Conservation (phyloP, 495 filamentous ascomycete species). For the Copromyces sp. region DNA sequence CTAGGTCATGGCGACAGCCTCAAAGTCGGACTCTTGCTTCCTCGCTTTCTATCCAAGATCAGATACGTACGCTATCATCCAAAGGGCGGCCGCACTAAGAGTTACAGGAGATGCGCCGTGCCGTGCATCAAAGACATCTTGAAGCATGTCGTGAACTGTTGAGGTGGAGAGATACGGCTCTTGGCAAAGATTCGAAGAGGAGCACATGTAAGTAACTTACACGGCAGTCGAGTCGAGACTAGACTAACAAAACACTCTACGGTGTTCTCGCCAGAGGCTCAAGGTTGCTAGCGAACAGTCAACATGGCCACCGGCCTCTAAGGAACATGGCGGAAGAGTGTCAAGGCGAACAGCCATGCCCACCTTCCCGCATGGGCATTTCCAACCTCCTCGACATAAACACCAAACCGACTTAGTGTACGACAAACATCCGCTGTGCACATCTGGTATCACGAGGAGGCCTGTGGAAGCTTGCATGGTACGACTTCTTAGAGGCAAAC, state of each 20-base stretch:
- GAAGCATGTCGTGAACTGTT: neutral
- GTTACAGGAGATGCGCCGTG: neutral
- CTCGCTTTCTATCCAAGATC: neutral
- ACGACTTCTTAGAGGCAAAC: neutral
- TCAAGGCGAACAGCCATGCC: neutral
- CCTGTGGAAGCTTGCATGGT: neutral
- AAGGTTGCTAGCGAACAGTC: neutral
- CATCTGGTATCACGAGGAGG: neutral
- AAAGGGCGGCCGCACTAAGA: neutral
- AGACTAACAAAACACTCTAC: neutral
- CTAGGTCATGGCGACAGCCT: neutral
- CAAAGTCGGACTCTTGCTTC: neutral
- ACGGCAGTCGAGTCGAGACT: neutral
- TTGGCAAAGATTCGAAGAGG: neutral
- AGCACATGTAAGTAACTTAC: neutral
- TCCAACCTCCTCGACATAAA: neutral
- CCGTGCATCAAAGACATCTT: neutral
- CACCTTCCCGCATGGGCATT: neutral
- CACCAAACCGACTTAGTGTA: neutral
- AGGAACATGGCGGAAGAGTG: neutral
- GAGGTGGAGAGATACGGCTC: neutral
- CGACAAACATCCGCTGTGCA: neutral
- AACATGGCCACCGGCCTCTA: neutral
- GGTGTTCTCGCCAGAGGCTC: neutral
- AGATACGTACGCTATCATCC: neutral